Base-by-base conservation (phyloP, 805 yeast genomes). In the Saccharomycopsis sp. region DNA sequence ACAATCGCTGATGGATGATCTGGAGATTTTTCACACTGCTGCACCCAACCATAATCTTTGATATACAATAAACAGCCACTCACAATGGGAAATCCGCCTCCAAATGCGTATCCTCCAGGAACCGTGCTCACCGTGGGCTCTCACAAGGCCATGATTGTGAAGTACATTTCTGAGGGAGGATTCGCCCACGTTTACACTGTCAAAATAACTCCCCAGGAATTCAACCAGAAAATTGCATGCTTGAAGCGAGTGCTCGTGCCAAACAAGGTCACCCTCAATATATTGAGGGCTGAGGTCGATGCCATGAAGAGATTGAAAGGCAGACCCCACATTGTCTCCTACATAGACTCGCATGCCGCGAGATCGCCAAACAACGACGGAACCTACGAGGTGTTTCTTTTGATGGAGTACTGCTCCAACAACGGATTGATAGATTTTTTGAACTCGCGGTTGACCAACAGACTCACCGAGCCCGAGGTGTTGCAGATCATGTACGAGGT, bases 161-260 rank as follows among this genome's bases (percentile, higher is more conserved):
- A 84, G 63, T 91, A 88, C 73, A 73, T 91, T 50, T 86, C 96
- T 3, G 86, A 86, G 66, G 98, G 94, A 71, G 99, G 99, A 14
- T 94, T 89, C 76, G 98, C 99, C 9, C 96, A 89, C 69, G 97
- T 94, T 3, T 94, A 94, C 70, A 80, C 87, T 16, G 92, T 91
- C 61, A 79, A 79, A 52, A 82, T 87, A 18, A 76, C 79, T 24
- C 91, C 91, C 4, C 75, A 80, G 2, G 81, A 81, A 60, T 46
- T 65, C 15, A 74, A 76, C 62, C 75, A 79, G 15, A 82, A 81
- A 18, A 70, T 77, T 12, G 97, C 92, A 3, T 94, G 98, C 69
- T 76, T 94, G 66, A 94, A 94, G 71, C 79, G 99, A 62, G 98
- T 94, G n/a, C 85, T 85, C 34, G 99, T 94, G 2, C 97, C 97